Conservation (phyloP, 257 asterid species). For the Petunia secreta region DNA sequence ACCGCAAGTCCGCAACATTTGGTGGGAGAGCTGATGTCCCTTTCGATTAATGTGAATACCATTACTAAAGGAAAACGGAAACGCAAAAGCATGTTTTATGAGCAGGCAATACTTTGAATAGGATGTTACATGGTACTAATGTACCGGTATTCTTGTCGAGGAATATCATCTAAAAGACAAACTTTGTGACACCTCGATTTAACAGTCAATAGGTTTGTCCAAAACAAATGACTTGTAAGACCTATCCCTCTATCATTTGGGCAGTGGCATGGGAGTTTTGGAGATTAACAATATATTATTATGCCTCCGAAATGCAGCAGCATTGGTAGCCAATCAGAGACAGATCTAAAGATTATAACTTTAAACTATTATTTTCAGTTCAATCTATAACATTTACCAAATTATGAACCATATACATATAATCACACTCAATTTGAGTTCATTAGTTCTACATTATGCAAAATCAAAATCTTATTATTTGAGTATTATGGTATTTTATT, state of each 20-base stretch:
- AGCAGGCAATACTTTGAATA: not conserved
- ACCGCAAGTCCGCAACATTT: not conserved
- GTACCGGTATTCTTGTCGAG: not conserved
- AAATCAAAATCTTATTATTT: no score
- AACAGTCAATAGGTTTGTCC: not conserved
- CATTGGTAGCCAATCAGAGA: not conserved
- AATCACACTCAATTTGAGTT: no score
- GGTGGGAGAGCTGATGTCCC: not conserved
- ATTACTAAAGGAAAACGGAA: not conserved
- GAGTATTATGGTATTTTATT: no score
- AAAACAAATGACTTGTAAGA: not conserved
- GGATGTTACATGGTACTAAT: not conserved
- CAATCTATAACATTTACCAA: no score
- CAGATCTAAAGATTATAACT: no score
- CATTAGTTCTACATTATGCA: no score
- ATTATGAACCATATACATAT: no score
- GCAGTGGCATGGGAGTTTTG: not conserved
- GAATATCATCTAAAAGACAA: not conserved
- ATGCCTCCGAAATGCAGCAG: slow-evolving; percentile 4
- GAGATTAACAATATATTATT: not conserved
- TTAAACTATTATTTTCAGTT: no score
- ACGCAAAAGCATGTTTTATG: not conserved
- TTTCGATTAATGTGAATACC: not conserved
- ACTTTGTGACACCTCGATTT: not conserved
- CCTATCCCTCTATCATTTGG: not conserved